Base-by-base conservation (phyloP, 2,329 filamentous ascomycete species). In the Myriosclerotinia duriaeana region DNA sequence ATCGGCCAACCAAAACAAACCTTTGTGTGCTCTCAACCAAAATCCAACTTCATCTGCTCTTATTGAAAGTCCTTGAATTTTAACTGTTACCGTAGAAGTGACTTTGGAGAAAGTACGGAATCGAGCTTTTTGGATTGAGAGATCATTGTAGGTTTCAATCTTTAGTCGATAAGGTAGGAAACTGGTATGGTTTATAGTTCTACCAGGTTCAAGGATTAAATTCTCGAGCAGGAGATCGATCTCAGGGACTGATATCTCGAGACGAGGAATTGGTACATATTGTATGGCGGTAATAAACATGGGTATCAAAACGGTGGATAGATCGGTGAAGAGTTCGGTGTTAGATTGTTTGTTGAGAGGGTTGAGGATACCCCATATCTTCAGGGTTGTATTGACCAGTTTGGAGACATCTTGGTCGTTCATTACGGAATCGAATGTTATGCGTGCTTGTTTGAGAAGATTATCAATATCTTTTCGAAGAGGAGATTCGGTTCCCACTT, bases 211-310 rank as follows among this genome's bases (percentile, higher is more conserved):
- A 42, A 98, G 83, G 68, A 98, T 90, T 42, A 98, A 82, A 70
- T 96, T 97, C 75, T 98, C 94, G 2, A 98, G 80, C 0, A 98
- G 80, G 6, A 98, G 84, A 72, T 97, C 93, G 65, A 96, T 83
- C 44, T 91, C 87, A 0, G 93, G 93, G 4, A 89, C 90, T 0
- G 91, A 90, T 6, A 97, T 82, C 77, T 97, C 94, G n/a, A 97
- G 78, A 5, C 94, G 89, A 0, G 93, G 93, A 63, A 98, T 95
- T 0, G 94, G 94, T 5, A 98, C 80, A 78, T 92, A 93, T 76
- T 97, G 93, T 42, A 98, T 83, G 2, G 87, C 86, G 71, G 91
- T 84, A 66, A 97, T 85, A 5, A 93, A 74, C 15, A 92, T 80
- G 0, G 94, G 94, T 6, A 95, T 82, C 75, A 97, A 93, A 15